Evolutionary conservation across 441 rosid species (phyloP).

Genomic region (Populus trichocarpa): DNA sequence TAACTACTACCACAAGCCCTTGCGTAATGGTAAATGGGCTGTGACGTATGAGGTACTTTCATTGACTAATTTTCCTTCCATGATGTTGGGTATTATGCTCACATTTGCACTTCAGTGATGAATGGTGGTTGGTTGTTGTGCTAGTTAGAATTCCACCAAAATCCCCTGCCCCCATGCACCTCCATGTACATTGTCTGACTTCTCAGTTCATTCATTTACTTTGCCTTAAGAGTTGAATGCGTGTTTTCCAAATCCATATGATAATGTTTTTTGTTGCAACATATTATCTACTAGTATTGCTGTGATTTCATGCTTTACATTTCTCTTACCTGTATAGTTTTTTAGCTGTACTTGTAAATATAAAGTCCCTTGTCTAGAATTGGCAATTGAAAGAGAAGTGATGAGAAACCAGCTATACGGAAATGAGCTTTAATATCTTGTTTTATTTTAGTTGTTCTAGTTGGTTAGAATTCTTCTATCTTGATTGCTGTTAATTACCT

Average conservation of each 20-base stretch:
- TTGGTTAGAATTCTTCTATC: no score
- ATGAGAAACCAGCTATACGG: not conserved
- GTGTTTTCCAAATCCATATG: not conserved
- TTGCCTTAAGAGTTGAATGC: no score
- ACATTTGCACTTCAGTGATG: no score
- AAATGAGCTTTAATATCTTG: not conserved
- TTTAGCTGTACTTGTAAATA: not conserved
- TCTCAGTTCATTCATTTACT: no score
- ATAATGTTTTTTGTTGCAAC: not conserved
- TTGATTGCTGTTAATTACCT: no score
- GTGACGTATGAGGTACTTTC: constrained; percentile 70
- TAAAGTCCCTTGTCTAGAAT: no score
- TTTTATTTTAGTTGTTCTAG: no score
- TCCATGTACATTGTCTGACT: not conserved
- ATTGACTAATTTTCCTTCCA: not conserved
- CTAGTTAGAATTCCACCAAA: not conserved
- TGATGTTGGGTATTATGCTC: not conserved
- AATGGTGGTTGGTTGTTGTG: not conserved
- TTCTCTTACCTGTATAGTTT: not conserved
- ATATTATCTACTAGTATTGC: not conserved
- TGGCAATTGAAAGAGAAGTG: no score
- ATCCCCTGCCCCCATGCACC: not conserved
- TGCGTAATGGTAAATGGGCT: constrained; percentile 90
- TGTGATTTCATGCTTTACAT: not conserved
- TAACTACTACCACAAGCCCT: constrained; percentile 77